Conservation (phyloP, 306 rosid genomes). For the Rosa lucieae region DNA sequence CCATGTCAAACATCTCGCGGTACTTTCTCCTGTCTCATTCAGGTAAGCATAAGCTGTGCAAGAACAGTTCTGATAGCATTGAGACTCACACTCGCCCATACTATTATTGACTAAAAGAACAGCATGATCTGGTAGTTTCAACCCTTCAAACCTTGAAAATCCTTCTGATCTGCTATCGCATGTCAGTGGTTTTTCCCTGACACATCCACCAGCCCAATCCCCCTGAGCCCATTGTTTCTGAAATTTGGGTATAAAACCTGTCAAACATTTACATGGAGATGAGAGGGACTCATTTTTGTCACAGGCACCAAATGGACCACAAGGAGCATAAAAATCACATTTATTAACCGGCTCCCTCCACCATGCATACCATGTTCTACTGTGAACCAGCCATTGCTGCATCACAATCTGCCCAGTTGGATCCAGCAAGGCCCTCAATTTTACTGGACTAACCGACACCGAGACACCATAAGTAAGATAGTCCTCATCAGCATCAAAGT, state of each 20-base stretch:
- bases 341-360: too few relatives aligned
- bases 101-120: neutral
- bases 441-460: neutral
- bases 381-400: neutral
- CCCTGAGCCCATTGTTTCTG: neutral
- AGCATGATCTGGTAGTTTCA: neutral
- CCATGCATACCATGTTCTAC: neutral
- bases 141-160: neutral
- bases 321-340: neutral
- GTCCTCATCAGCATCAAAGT: neutral
- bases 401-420: neutral
- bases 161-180: slow-evolving; percentile 16
- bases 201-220: slow-evolving; percentile 42
- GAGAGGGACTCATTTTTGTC: neutral
- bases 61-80: slow-evolving; percentile 44
- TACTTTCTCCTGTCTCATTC: neutral
- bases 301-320: neutral
- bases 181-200: slow-evolving; percentile 30
- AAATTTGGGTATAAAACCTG: slow-evolving; percentile 42
- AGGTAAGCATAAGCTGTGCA: slow-evolving; percentile 53
- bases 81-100: slow-evolving; percentile 25
- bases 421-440: neutral
- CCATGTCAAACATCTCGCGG: neutral
- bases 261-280: neutral
- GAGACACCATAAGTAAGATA: neutral